phyloP scores from a whole-genome alignment of 1,284 basidiomycete genomes.

The Sphagnurus paluster region DNA sequence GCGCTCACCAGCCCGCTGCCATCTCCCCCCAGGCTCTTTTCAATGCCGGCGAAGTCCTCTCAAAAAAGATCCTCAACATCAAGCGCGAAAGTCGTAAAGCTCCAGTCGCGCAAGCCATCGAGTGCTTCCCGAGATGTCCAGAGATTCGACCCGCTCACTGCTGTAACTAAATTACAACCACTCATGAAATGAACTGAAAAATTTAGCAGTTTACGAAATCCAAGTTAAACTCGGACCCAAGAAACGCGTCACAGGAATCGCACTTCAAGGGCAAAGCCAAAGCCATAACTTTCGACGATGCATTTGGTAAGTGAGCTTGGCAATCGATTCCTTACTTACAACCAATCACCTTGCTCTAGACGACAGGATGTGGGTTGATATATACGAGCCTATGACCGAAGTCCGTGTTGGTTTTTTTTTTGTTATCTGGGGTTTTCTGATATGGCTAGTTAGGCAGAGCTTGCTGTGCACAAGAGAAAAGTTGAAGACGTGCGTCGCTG shows the following conservation, averaged over 20 bases:
- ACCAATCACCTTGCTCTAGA: slow-evolving; percentile 27
- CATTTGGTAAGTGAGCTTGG: not conserved
- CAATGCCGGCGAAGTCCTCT: slow-evolving; percentile 23
- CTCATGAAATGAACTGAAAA: slow-evolving; percentile 26
- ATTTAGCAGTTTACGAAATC: slow-evolving; percentile 13
- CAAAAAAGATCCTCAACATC: slow-evolving; percentile 26
- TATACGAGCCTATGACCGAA: slow-evolving; percentile 67
- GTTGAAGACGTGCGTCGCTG: slow-evolving; percentile 84
- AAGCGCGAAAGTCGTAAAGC: slow-evolving; percentile 38
- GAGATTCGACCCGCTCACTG: slow-evolving; percentile 47
- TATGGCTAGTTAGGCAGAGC: slow-evolving; percentile 53
- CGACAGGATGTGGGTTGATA: slow-evolving; percentile 74
- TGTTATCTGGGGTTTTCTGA: slow-evolving; percentile 7
- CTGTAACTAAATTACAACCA: slow-evolving; percentile 29
- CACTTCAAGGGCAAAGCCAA: slow-evolving; percentile 48
- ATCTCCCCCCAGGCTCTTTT: no score
- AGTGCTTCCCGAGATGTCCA: slow-evolving; percentile 32
- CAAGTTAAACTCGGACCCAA: slow-evolving; percentile 18
- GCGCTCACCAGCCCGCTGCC: not conserved
- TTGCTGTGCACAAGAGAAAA: slow-evolving; percentile 89
- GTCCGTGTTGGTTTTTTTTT: slow-evolving; percentile 35
- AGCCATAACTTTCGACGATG: slow-evolving; percentile 30
- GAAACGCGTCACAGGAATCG: slow-evolving; percentile 6
- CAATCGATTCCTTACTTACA: not conserved
- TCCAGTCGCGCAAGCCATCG: slow-evolving; percentile 30